Evolutionary conservation across 1,284 basidiomycete genomes (phyloP), one percentile per base, ranked within the genome.

Genomic region (Malassezia cuniculi): DNA sequence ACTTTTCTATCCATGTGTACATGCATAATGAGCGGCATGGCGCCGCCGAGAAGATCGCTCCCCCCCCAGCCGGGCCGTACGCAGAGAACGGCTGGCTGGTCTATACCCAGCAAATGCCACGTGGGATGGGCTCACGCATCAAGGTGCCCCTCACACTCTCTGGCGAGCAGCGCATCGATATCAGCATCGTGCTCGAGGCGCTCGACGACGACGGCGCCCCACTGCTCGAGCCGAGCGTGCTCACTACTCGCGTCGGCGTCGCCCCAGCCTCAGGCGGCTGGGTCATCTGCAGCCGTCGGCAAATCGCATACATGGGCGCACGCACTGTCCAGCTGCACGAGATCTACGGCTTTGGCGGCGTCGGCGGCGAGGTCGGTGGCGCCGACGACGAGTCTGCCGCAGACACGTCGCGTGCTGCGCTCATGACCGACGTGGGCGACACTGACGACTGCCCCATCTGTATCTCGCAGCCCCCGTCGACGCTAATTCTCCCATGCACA

Each of bases 361-460:
- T 55, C 55, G 1, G 45, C 52, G 1, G 53, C 54, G 4, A 32
- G 36, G 3, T 30, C 21, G n/a, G 33, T 41, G 21, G 41, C 42
- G 5, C 31, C 47, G 50, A 39, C 5, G 41, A 41, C 20, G 35
- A 33, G 11, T 26, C 25, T 3, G 45, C 40, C 10, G 36, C 17
- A 28, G 14, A 12, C 20, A 32, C 12, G 24, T 25, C 24, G 24
- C 24, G 17, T 8, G 26, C 10, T 26, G 29, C 14, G 21, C 28
- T 20, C n/a, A 18, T 12, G 30, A 27, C 35, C 29, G 50, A 51
- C 5, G 50, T 41, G 4, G 34, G 38, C 15, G 54, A 51, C 22
- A 57, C 55, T 0, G 29, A 46, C 12, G 63, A 66, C 33, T 66
- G 63, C 39, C 38, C 62, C 14, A 66, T 66, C 34, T 66, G 63